These are phyloP conservation scores for Irpex sp. DNA, from an alignment of 1,284 basidiomycete genomes.

Conservation along the genomic window DNA sequence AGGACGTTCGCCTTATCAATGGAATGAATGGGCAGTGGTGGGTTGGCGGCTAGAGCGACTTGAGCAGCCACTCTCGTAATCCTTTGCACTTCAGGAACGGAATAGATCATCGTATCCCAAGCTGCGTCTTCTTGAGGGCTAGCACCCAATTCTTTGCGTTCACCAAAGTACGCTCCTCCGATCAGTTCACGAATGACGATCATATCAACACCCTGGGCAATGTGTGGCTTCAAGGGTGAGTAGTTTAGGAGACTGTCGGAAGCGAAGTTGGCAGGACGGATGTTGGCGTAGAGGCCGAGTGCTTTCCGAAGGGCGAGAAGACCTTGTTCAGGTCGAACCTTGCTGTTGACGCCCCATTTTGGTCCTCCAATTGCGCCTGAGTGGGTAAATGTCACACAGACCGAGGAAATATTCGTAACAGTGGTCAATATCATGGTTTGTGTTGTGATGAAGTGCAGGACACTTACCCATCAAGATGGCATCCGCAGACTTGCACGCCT, in stretches of 20 bases:
- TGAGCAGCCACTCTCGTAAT: slow-evolving; percentile 96
- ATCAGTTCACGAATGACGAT: slow-evolving; percentile 96
- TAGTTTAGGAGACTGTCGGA: slow-evolving; percentile 86
- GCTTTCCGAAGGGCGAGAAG: slow-evolving; percentile 92
- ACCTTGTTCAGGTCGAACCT: slow-evolving; percentile 94
- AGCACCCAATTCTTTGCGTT: slow-evolving; percentile 83
- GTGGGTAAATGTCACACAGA: not conserved
- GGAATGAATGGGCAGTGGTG: slow-evolving; percentile 88
- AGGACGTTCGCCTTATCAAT: slow-evolving; percentile 99
- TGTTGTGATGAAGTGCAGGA: not conserved
- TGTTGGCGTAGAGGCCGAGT: slow-evolving; percentile 97
- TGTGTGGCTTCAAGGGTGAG: slow-evolving; percentile 90
- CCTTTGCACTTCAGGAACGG: slow-evolving; percentile 86
- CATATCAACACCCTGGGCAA: slow-evolving; percentile 87
- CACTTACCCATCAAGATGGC: slow-evolving; percentile 85
- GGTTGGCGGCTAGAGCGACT: slow-evolving; percentile 81
- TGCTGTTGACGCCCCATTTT: slow-evolving; percentile 92
- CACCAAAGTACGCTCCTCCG: slow-evolving; percentile 92
- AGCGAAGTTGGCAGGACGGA: slow-evolving; percentile 94
- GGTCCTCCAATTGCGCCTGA: slow-evolving; percentile 95
- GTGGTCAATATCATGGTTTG: not conserved
- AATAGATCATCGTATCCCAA: slow-evolving; percentile 93
- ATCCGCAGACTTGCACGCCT: slow-evolving; percentile 87
- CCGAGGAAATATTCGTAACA: slow-evolving; percentile 4
- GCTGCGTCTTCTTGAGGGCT: slow-evolving; percentile 63